Base-by-base conservation (phyloP, 805 yeast species). In the Candida ortonii region DNA sequence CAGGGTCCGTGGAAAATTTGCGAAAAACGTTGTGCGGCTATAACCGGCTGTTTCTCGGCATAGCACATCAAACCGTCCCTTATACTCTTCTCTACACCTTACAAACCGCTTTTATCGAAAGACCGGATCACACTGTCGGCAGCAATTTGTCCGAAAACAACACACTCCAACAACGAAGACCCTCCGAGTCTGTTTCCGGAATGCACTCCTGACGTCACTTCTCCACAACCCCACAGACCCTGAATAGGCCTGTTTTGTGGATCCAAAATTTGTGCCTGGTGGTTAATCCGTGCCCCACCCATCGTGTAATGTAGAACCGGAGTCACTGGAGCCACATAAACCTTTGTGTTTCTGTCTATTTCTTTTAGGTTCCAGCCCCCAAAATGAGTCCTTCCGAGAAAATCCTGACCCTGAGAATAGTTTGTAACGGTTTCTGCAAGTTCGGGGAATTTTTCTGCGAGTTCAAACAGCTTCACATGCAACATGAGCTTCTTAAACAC, bases 201-300 rank as follows among this genome's bases (percentile, higher is more conserved):
- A 50, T 80, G 86, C 7, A 80, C 76, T 28, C 87, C 86, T 12
- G 83, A 82, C 30, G 81, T 72, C 16, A 76, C 76, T 52, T 80
- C 87, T 11, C 87, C 87, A 19, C 73, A 73, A 1, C 84, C 84
- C 55, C 67, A 79, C 7, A 79, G 49, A 8, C 81, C 81, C 2
- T 54, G 43, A 7, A 75, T 62, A n/a, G 51, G 47, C 18, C 43
- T 29, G 7, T 57, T 55, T 1, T 52, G 44, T 18, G 39, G 48
- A n/a, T 62, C 44, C 34, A 70, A 33, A 41, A 61, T 49, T 52
- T 70, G 54, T 1, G 76, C 61, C 27, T 65, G 57, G 28, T 67
- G 66, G 47, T 73, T 69, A 46, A 76, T 73, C 49, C 71, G 68
- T 29, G 74, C 73, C 11, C 84, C 84, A 18, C 84, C 84, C 84